Base-by-base conservation (phyloP, 805 yeast genomes). In the Ogataea siamensis region DNA sequence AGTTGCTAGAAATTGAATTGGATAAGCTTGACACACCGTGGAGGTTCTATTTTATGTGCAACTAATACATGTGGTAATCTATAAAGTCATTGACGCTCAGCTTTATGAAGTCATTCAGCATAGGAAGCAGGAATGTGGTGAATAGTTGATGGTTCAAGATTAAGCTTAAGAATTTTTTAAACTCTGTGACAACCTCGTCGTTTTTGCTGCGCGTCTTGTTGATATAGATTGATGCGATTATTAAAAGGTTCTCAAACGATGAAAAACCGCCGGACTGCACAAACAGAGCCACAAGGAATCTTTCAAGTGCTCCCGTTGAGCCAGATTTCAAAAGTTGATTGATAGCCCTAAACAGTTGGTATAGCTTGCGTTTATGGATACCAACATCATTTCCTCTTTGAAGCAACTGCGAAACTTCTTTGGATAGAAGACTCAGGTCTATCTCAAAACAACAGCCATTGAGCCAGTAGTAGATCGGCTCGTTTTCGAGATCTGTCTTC, bases 1-100 rank as follows among this genome's bases (percentile, higher is more conserved):
- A 75, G 50, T 59, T 83, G 39, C 64, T 76, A 19, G 93, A 83
- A 57, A 74, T 83, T 15, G 67, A 68, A 27, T 61, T 83, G 56
- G 83, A 70, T 42, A 64, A 63, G 45, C 55, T 73, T 52, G 91
- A 83, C 57, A 76, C 75, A 50, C 88, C 89, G 13, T 70, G 79
- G 74, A 71, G 81, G 51, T 70, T 83, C 49, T 55, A 59, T 31
- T 59, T 50, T 20, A 69, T 75, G 76, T 46, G 53, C 32, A 39
- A 34, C 25, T 16, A 38, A 22, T 25, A 54, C 54, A 54, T 53
- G 39, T 58, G 63, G 32, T 44, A 53, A 37, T 60, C 61, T 26
- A 57, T 58, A 31, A 57, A 58, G 43, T 58, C 64, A 42, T 55
- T 57, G 12, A 60, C 51, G 26, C 49, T 53, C 18, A 55, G 42